Evolutionary conservation across 148 eudicot species (phyloP).

Genomic region (Camellia lanceoleosa): DNA sequence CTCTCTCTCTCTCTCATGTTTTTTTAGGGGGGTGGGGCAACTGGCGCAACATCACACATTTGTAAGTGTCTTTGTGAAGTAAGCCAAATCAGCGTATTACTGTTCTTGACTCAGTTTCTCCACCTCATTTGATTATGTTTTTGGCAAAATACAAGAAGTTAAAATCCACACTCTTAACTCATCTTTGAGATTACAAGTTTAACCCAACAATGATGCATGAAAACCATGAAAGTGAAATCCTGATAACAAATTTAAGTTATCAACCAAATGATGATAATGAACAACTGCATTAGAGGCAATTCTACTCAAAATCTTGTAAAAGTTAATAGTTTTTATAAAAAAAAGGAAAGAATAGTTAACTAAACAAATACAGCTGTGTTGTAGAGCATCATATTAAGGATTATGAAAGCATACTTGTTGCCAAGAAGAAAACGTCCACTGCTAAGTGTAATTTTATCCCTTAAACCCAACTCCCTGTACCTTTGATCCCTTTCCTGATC

Average conservation of each 20-base stretch:
- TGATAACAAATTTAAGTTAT: background rate
- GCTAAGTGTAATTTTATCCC: slow-evolving; percentile 95
- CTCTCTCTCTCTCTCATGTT: too few relatives aligned
- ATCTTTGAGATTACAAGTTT: background rate
- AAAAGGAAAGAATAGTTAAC: background rate
- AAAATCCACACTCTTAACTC: background rate
- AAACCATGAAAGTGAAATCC: background rate
- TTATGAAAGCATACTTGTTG: slow-evolving; percentile 63
- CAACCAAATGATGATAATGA: too few relatives aligned
- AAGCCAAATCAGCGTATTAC: background rate
- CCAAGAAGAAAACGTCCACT: slow-evolving; percentile 99
- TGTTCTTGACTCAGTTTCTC: background rate
- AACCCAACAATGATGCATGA: background rate
- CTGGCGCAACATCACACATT: too few relatives aligned
- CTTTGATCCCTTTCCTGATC: slow-evolving; percentile 95
- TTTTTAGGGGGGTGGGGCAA: too few relatives aligned
- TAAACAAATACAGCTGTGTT: background rate
- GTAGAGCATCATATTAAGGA: background rate
- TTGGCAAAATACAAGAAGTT: background rate
- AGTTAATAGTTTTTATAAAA: background rate
- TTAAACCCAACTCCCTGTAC: slow-evolving; percentile 90
- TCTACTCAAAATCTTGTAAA: background rate
- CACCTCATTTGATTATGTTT: background rate
- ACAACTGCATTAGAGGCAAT: background rate
- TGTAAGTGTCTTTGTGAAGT: too few relatives aligned